A percentile compares a stretch with the other conserved stretches of the same genome.
Conservation (phyloP, 1,284 basidiomycete genomes). For the Leccinum griseonigrum region DNA sequence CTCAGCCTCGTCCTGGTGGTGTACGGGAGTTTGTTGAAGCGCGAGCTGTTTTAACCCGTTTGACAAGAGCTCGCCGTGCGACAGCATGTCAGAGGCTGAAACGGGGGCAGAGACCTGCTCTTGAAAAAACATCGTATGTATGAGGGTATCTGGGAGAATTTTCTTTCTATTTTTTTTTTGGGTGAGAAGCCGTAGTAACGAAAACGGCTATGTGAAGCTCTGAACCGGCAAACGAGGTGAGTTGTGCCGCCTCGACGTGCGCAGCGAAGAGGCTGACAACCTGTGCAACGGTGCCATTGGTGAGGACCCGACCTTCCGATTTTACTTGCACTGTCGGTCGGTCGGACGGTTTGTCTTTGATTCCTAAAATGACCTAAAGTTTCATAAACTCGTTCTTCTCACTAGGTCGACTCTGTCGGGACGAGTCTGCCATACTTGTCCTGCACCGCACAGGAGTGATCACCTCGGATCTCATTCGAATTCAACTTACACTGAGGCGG, state of each 20-base stretch:
- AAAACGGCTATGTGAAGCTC: conserved; percentile 26
- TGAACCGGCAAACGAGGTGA: conserved; percentile 10
- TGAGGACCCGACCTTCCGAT: conserved; percentile 21
- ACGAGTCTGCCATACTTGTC: conserved; percentile 40
- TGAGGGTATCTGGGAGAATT: background rate
- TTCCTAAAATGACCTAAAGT: conserved; percentile 35
- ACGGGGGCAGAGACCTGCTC: background rate
- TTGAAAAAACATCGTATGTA: background rate
- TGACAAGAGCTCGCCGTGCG: conserved; percentile 27
- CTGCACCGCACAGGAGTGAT: conserved; percentile 31
- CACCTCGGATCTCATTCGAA: conserved; percentile 40
- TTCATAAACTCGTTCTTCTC: conserved; percentile 33
- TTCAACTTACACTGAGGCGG: conserved; percentile 17
- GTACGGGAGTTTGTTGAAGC: conserved; percentile 2
- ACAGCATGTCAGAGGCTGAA: conserved; percentile 13
- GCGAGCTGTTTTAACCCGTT: conserved; percentile 25
- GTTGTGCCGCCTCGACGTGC: conserved; percentile 1
- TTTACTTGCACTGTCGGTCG: conserved; percentile 5
- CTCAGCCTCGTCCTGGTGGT: background rate
- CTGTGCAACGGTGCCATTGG: conserved; percentile 8
- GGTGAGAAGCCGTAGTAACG: background rate
- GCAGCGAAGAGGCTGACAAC: conserved; percentile 14
- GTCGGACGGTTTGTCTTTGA: conserved; percentile 21
- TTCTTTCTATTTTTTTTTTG: background rate
- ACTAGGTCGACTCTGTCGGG: conserved; percentile 27